A percentile compares a stretch with the other conserved stretches of the same genome.
Conservation (phyloP, 2,329 filamentous ascomycete species). For the Fusarium pininemorale region DNA sequence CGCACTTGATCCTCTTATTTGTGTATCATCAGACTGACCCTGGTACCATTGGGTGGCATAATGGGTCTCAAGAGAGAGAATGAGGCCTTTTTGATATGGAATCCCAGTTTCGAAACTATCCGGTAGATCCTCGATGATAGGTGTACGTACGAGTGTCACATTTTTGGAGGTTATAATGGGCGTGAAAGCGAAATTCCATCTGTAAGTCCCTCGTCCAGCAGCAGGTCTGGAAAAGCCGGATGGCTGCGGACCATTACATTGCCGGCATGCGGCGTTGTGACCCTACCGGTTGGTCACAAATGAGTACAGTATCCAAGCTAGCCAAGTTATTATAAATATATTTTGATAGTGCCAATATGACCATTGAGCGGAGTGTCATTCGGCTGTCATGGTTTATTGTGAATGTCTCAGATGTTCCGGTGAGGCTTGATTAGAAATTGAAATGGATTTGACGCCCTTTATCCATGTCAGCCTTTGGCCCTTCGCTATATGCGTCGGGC, state of each 20-base stretch:
- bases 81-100: slow-evolving; percentile 8
- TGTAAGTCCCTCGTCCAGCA: slow-evolving; percentile 1
- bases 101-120: not conserved
- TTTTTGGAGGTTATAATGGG: slow-evolving; percentile 1
- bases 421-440: slow-evolving; percentile 27
- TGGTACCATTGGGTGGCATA: slow-evolving; percentile 15
- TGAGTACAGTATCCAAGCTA: not conserved
- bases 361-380: not conserved
- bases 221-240: not conserved
- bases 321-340: not conserved
- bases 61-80: slow-evolving; percentile 1
- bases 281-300: slow-evolving; percentile 9
- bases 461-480: not conserved
- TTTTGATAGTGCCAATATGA: not conserved
- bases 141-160: not conserved
- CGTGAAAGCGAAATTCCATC: slow-evolving; percentile 1
- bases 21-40: slow-evolving; percentile 21
- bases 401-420: slow-evolving; percentile 23
- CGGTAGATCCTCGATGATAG: not conserved
- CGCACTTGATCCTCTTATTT: slow-evolving; percentile 23
- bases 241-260: not conserved
- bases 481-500: not conserved
- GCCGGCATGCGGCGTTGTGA: slow-evolving; percentile 9
- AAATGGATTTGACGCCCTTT: not conserved
- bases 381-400: not conserved